Evolutionary conservation across 1,284 basidiomycete species (phyloP).

Genomic region (Pseudozyma pruni): DNA sequence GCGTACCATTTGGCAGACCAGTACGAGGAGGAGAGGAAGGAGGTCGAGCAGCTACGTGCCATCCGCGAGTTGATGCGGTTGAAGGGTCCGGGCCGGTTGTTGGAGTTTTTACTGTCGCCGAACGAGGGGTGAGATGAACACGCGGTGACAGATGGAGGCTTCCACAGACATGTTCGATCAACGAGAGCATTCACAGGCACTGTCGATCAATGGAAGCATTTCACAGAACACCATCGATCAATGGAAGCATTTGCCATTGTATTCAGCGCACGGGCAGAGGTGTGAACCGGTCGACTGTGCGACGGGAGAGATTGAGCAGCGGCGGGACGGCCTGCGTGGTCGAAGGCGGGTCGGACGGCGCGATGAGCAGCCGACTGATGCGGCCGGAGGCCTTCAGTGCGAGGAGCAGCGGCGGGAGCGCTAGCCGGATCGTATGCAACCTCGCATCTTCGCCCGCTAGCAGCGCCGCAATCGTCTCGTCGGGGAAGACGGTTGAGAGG

Average conservation of each 20-base stretch:
- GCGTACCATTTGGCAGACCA: conserved; percentile 31
- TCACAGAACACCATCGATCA: neutral
- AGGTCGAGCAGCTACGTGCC: conserved; percentile 57
- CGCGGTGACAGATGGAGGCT: too few species aligned
- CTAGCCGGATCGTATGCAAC: conserved; percentile 24
- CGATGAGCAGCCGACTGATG: too few species aligned
- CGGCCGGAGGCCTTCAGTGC: conserved; percentile 13
- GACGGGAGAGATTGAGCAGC: conserved; percentile 16
- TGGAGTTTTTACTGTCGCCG: conserved; percentile 45
- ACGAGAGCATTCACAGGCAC: too few species aligned
- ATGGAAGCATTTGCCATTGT: neutral
- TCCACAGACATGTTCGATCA: too few species aligned
- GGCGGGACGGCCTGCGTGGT: conserved; percentile 4
- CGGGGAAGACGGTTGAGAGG: conserved; percentile 10
- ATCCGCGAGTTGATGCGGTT: conserved; percentile 46
- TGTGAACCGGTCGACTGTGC: conserved; percentile 23
- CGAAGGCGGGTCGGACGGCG: conserved; percentile 23
- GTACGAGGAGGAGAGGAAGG: conserved; percentile 28
- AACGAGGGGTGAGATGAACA: too few species aligned
- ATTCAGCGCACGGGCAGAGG: conserved; percentile 28
- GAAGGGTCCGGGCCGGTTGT: conserved; percentile 34
- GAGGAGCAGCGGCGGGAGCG: conserved; percentile 19
- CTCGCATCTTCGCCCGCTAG: too few species aligned
- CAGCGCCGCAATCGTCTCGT: too few species aligned
- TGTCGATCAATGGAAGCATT: too few species aligned